These are phyloP conservation scores for Botryosphaeria agaves DNA, from an alignment of 2,329 filamentous ascomycete species.

Conservation along the genomic window DNA sequence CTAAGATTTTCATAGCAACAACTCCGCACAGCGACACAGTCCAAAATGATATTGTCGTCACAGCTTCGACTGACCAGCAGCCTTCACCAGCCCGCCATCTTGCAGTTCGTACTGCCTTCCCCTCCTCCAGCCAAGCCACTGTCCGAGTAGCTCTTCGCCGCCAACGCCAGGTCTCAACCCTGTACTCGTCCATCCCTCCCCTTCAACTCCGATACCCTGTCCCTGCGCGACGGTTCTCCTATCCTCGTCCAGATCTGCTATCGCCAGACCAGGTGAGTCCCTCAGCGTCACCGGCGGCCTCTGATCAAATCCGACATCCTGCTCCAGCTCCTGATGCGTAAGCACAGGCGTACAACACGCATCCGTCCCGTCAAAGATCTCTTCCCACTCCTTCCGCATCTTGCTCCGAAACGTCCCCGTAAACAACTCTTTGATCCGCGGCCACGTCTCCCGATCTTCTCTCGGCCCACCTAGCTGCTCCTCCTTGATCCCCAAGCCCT, in stretches of 20 bases:
- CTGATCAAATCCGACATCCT: conserved; percentile 44
- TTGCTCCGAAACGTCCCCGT: conserved; percentile 47
- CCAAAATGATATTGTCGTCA: too few species aligned
- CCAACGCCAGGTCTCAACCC: conserved; percentile 49
- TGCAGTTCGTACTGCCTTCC: conserved; percentile 54
- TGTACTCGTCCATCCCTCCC: conserved; percentile 46
- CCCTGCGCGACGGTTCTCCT: conserved; percentile 29
- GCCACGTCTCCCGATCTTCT: conserved; percentile 49
- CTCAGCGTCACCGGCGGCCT: conserved; percentile 51
- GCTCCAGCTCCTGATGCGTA: conserved; percentile 53
- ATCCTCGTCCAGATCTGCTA: conserved; percentile 31
- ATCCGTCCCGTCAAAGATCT: conserved; percentile 74
- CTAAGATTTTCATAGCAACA: too few species aligned
- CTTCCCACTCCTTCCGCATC: conserved; percentile 67
- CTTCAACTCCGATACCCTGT: conserved; percentile 47
- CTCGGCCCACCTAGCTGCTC: conserved; percentile 30
- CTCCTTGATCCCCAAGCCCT: conserved; percentile 42
- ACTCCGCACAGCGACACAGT: too few species aligned
- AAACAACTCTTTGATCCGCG: conserved; percentile 44
- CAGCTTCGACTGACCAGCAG: conserved; percentile 7
- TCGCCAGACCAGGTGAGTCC: conserved; percentile 49
- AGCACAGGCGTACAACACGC: conserved; percentile 86
- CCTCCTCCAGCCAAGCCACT: conserved; percentile 64
- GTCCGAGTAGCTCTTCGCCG: conserved; percentile 48
- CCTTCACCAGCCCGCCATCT: conserved; percentile 42